Evolutionary conservation across 2,329 filamentous ascomycete genomes (phyloP).

Genomic region (Aspergillus transmontanensis): DNA sequence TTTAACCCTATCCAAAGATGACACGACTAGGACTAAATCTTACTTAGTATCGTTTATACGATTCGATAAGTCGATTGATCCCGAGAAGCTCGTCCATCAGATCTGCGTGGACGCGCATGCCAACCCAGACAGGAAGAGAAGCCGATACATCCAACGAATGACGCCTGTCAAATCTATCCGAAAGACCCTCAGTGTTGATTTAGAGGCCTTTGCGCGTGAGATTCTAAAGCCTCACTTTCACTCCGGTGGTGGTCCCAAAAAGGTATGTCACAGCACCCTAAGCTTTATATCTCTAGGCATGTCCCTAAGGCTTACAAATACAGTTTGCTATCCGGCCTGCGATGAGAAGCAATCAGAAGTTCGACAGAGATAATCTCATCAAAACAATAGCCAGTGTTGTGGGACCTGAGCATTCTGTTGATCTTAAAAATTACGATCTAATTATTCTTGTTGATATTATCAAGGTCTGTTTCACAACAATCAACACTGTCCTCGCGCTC

Average conservation of each 20-base stretch:
- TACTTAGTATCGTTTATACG: slow-evolving; percentile 54
- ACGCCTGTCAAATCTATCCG: slow-evolving; percentile 61
- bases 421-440: slow-evolving; percentile 62
- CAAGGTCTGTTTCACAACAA: slow-evolving; percentile 49
- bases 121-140: slow-evolving; percentile 54
- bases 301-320: not conserved
- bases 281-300: not conserved
- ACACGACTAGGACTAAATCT: slow-evolving; percentile 24
- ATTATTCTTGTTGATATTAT: slow-evolving; percentile 65
- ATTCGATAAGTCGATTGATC: slow-evolving; percentile 59
- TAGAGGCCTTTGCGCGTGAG: slow-evolving; percentile 58
- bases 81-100: slow-evolving; percentile 60
- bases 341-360: slow-evolving; percentile 60
- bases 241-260: slow-evolving; percentile 52
- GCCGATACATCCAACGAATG: slow-evolving; percentile 62
- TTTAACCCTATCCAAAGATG: slow-evolving; percentile 42
- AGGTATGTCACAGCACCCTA: slow-evolving; percentile 45
- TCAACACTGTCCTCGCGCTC: not conserved
- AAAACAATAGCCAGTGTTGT: slow-evolving; percentile 60
- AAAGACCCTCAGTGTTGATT: slow-evolving; percentile 59
- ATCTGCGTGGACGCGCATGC: slow-evolving; percentile 60
- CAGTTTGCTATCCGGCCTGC: slow-evolving; percentile 66
- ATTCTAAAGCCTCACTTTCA: slow-evolving; percentile 64
- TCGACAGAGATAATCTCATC: slow-evolving; percentile 62
- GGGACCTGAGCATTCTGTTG: slow-evolving; percentile 60